Evolutionary conservation across 805 yeast genomes (phyloP).

Genomic region (Myxozyma neotropica): DNA sequence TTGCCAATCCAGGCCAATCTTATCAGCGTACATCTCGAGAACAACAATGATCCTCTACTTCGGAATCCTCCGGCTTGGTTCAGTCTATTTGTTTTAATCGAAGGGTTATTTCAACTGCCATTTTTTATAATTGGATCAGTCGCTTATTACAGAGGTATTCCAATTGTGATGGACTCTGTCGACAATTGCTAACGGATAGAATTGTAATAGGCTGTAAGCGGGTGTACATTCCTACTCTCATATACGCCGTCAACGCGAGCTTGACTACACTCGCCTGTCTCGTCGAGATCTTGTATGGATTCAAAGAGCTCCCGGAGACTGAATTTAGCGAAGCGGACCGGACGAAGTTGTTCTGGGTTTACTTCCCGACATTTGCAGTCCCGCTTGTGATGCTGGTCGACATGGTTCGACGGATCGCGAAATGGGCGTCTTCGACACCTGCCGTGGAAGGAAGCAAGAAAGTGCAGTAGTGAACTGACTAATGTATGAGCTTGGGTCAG

Average conservation of each 20-base stretch:
- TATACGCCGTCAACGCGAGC: conserved; percentile 84
- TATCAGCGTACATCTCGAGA: conserved; percentile 59
- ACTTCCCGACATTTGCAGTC: conserved; percentile 10
- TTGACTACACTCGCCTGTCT: conserved; percentile 12
- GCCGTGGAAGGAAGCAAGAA: not conserved
- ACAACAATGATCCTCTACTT: conserved; percentile 74
- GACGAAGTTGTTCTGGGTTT: not conserved
- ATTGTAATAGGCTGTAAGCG: conserved; percentile 31
- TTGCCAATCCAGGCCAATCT: conserved; percentile 51
- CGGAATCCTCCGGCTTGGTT: conserved; percentile 71
- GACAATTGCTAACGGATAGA: not conserved
- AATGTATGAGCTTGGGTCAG: too few relatives aligned
- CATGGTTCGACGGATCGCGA: conserved; percentile 6
- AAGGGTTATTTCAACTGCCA: conserved; percentile 77
- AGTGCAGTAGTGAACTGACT: not conserved
- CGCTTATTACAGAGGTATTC: conserved; percentile 42
- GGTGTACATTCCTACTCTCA: conserved; percentile 50
- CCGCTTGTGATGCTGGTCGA: conserved; percentile 5
- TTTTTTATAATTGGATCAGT: conserved; percentile 56
- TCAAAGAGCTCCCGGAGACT: not conserved
- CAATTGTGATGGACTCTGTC: not conserved
- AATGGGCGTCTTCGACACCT: not conserved
- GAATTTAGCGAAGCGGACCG: conserved; percentile 3
- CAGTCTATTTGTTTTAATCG: conserved; percentile 67
- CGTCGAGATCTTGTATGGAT: conserved; percentile 8